phyloP scores from a whole-genome alignment of 306 rosid species.

The Vigna radiata region DNA sequence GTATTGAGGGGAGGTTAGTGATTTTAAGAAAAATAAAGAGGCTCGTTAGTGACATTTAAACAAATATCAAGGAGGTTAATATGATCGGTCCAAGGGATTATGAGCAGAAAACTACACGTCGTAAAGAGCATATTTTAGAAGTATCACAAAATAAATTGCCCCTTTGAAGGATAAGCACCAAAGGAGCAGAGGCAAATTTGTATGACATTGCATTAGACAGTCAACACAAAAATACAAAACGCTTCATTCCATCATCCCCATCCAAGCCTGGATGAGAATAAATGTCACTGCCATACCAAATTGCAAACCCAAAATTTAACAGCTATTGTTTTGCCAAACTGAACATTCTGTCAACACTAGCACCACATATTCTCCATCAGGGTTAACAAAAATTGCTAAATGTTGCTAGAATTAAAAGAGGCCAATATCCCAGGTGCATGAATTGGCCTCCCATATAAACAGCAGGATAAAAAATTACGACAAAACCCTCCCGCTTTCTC shows the following conservation, averaged over 20 bases:
- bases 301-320: background rate
- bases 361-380: background rate
- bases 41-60: background rate
- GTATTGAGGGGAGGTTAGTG: background rate
- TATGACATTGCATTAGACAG: background rate
- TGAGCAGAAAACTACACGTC: too few relatives aligned
- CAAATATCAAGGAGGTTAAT: background rate
- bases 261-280: background rate
- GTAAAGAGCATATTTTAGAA: too few relatives aligned
- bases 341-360: too few relatives aligned
- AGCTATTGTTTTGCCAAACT: slow-evolving; percentile 57
- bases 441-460: too few relatives aligned
- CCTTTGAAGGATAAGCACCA: too few relatives aligned
- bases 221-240: background rate
- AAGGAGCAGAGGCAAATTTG: background rate
- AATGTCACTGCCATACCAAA: background rate
- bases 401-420: slow-evolving; percentile 7
- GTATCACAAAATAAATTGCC: too few relatives aligned
- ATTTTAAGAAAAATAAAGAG: background rate
- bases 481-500: too few relatives aligned
- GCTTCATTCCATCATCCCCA: background rate
- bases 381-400: background rate
- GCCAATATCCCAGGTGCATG: background rate
- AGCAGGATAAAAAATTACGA: too few relatives aligned
- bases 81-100: too few relatives aligned